phyloP scores from a whole-genome alignment of 768 basidiomycete genomes.

The Podaxis sp. region DNA sequence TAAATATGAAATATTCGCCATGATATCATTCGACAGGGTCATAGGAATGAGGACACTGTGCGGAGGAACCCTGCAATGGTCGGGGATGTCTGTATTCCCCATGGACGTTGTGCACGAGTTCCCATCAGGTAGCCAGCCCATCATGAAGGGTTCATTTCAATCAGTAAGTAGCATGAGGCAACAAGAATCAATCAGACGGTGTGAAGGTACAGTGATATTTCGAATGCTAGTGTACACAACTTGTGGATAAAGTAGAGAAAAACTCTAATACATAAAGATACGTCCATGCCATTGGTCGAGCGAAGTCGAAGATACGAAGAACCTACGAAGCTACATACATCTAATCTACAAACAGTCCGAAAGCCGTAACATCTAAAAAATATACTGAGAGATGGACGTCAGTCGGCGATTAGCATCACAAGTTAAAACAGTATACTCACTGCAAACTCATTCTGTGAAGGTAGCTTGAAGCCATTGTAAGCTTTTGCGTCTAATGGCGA shows the following conservation, averaged over 20 bases:
- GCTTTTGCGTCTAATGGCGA: slow-evolving; percentile 24
- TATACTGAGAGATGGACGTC: slow-evolving; percentile 18
- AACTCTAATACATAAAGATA: slow-evolving; percentile 10
- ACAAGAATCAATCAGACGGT: background rate
- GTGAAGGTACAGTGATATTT: slow-evolving; percentile 8
- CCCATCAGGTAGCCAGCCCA: background rate
- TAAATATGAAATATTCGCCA: background rate
- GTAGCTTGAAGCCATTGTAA: slow-evolving; percentile 26
- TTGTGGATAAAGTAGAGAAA: background rate
- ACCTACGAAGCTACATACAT: background rate
- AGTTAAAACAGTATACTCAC: slow-evolving; percentile 18
- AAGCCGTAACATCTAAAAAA: slow-evolving; percentile 17
- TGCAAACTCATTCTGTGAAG: slow-evolving; percentile 24
- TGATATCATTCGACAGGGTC: slow-evolving; percentile 7
- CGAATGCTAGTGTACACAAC: slow-evolving; percentile 11
- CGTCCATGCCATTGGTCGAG: slow-evolving; percentile 4
- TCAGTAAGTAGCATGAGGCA: background rate
- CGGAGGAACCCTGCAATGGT: slow-evolving; percentile 4
- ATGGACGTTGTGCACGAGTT: slow-evolving; percentile 1
- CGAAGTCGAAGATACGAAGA: slow-evolving; percentile 7
- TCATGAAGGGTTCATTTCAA: background rate
- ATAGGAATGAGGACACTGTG: slow-evolving; percentile 3
- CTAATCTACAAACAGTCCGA: slow-evolving; percentile 9
- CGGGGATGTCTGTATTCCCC: slow-evolving; percentile 2
- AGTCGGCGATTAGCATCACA: background rate